Conservation (phyloP, 352 stramenopile species). For the Globisporangium irregulare region DNA sequence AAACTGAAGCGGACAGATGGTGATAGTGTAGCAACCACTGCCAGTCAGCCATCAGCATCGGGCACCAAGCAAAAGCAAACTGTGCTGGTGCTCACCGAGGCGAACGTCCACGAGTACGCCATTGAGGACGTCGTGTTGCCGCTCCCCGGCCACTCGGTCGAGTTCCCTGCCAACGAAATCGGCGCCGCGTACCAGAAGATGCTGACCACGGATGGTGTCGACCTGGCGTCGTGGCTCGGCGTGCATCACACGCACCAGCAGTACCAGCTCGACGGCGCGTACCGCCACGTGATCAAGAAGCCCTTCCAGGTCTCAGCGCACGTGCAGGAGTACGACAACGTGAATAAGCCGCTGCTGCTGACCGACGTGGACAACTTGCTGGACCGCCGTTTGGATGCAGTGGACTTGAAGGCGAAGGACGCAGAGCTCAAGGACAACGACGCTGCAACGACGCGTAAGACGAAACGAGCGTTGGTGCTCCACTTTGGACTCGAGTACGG, state of each 20-base stretch:
- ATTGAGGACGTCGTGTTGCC: conserved; percentile 95
- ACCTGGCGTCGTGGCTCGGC: conserved; percentile 35
- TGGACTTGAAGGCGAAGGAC: background rate
- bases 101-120: conserved; percentile 83
- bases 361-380: conserved; percentile 85
- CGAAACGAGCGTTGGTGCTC: conserved; percentile 45
- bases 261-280: conserved; percentile 74
- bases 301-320: conserved; percentile 78
- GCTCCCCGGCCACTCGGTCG: conserved; percentile 87
- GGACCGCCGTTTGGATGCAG: background rate
- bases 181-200: conserved; percentile 47
- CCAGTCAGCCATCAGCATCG: conserved; percentile 30
- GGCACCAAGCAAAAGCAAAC: conserved; percentile 13
- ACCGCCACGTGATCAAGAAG: conserved; percentile 90
- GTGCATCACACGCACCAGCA: conserved; percentile 53
- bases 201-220: conserved; percentile 53
- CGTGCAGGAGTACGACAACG: conserved; percentile 87
- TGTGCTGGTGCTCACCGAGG: conserved; percentile 72
- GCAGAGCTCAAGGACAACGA: background rate
- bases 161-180: conserved; percentile 80
- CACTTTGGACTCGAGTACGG: conserved; percentile 61
- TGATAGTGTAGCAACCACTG: background rate
- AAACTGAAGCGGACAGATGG: conserved; percentile 16
- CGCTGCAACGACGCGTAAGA: conserved; percentile 6
- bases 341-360: conserved; percentile 84